Evolutionary conservation across 73 alveolate genomes (phyloP), one percentile per base, ranked within the genome.

Genomic region (Blepharisma stoltei): DNA sequence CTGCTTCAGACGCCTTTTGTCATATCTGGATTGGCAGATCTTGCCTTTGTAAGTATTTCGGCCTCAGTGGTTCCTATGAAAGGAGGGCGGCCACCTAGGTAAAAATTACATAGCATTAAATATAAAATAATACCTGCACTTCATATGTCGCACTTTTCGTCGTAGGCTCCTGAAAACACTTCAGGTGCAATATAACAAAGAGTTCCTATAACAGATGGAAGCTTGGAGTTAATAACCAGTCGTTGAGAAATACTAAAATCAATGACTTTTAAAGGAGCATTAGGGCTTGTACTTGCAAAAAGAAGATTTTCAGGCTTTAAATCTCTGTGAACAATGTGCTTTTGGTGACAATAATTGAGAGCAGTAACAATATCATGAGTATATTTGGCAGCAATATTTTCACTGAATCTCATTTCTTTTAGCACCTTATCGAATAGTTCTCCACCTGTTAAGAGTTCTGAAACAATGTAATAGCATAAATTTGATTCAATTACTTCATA

Each of bases 301-400:
- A 95, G 87, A 50, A 95, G 55, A 81, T 95, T 95, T 47, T 92
- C 98, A 9, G 99, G 99, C 54, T 95, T 95, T 18, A 95, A 54
- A 78, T 95, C 99, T 78, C 99, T 54, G 82, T 95, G 99, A 9
- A 95, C 93, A 14, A 94, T 92, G 65, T 88, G 85, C 83, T 84
- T 85, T 55, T 83, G 76, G 78, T 95, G 99, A 55, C 98, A 93
- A 76, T 95, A 94, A 70, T 82, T 80, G 44, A 93, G 88, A 8
- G 97, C 98, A 14, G 92, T 66, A 6, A 93, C 83, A 0, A 95
- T 86, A 79, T 93, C 88, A 47, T 80, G 80, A 94, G 89, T 93
- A 44, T 88, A 67, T 55, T 88, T 89, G 38, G 97, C 94, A 6
- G 97, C 99, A 52, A 81, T 84, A 49, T 83, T 77, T 81, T 94